Evolutionary conservation across 495 filamentous ascomycete species (phyloP).

Genomic region (Penicillium ochrochloron): DNA sequence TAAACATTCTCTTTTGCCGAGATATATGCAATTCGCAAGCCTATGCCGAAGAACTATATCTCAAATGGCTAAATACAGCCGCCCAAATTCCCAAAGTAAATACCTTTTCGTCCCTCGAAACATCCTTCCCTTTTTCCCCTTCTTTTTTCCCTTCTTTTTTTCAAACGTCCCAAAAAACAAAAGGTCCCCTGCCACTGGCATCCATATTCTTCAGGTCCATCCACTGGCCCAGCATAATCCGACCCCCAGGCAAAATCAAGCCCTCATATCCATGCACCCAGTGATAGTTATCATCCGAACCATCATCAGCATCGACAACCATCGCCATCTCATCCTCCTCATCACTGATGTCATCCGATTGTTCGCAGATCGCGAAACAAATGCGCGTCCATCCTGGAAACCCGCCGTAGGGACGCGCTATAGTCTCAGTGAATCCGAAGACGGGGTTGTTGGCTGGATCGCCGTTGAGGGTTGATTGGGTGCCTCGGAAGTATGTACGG

Average conservation of each 20-base stretch:
- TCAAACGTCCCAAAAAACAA: conserved; percentile 56
- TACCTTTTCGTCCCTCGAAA: not conserved
- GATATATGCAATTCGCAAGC: not conserved
- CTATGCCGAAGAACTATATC: not conserved
- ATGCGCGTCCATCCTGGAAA: conserved; percentile 49
- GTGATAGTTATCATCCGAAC: conserved; percentile 27
- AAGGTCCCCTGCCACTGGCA: conserved; percentile 47
- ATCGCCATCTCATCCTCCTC: not conserved
- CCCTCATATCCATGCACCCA: conserved; percentile 53
- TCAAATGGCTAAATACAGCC: conserved; percentile 1
- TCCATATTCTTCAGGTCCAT: conserved; percentile 34
- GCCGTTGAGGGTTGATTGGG: conserved; percentile 21
- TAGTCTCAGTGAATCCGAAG: conserved; percentile 39
- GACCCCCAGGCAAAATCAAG: conserved; percentile 52
- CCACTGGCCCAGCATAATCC: conserved; percentile 55
- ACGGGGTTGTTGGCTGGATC: conserved; percentile 20
- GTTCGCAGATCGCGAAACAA: conserved; percentile 42
- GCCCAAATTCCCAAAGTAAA: not conserved
- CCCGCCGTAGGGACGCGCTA: conserved; percentile 30
- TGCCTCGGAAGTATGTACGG: conserved; percentile 34
- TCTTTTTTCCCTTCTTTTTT: not conserved
- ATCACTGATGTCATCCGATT: conserved; percentile 16
- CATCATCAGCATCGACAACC: conserved; percentile 19
- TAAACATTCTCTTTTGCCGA: not conserved
- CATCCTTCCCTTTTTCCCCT: not conserved